phyloP scores from a whole-genome alignment of 208 protist genomes.

The Jaenimonas drosophilae region DNA sequence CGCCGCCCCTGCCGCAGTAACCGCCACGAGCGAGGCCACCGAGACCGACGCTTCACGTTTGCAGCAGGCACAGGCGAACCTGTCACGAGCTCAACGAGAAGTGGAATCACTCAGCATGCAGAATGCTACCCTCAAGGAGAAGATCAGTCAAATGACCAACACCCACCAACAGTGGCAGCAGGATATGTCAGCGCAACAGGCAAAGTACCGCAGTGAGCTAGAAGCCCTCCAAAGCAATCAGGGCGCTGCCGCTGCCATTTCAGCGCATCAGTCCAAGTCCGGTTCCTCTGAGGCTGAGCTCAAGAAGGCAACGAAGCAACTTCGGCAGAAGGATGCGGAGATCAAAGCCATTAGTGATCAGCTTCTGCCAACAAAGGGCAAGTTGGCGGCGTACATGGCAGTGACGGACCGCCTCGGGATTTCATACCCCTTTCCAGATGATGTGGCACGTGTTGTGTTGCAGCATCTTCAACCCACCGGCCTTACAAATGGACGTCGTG shows the following conservation, averaged over 20 bases:
- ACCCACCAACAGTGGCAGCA: constrained; percentile 28
- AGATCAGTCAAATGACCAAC: constrained; percentile 25
- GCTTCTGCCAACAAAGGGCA: constrained; percentile 76
- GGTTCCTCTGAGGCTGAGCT: not conserved
- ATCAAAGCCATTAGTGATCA: constrained; percentile 43
- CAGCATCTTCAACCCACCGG: not conserved
- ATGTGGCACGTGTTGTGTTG: not conserved
- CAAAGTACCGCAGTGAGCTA: not conserved
- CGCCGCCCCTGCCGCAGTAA: constrained; percentile 3
- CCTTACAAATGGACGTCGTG: too few relatives aligned
- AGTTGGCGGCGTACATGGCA: constrained; percentile 81
- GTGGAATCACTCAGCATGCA: constrained; percentile 27
- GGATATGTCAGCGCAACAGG: constrained; percentile 8
- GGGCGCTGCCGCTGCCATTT: constrained; percentile 14
- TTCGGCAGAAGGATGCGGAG: constrained; percentile 34
- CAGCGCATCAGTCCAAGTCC: constrained; percentile 7
- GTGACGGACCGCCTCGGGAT: constrained; percentile 74
- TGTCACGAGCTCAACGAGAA: constrained; percentile 17
- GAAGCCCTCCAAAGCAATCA: not conserved
- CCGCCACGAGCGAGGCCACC: constrained; percentile 1
- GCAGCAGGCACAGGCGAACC: not conserved
- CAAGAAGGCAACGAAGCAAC: constrained; percentile 4
- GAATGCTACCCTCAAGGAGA: constrained; percentile 43
- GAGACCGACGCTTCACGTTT: not conserved
- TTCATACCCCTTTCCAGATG: constrained; percentile 62